Evolutionary conservation across 108 stramenopile species (phyloP).

Genomic region (Skeletonema costatum): DNA sequence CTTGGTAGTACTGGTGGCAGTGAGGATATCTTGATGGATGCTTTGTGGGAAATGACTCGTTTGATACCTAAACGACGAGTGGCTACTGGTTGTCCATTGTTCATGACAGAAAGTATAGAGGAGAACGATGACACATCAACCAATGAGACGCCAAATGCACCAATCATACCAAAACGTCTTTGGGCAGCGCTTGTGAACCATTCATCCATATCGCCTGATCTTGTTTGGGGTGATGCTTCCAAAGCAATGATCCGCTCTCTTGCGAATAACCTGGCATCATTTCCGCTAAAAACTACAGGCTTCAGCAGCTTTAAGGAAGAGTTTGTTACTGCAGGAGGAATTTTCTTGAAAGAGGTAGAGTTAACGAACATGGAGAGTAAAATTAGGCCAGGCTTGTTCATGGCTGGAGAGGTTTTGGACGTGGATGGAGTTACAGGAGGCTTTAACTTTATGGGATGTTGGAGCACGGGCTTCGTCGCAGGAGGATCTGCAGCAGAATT

Average conservation of each 20-base stretch:
- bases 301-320: constrained; percentile 94
- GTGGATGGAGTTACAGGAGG: constrained; percentile 93
- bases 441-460: constrained; percentile 91
- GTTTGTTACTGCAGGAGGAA: constrained; percentile 93
- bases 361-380: constrained; percentile 87
- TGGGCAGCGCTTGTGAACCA: constrained; percentile 70
- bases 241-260: constrained; percentile 73
- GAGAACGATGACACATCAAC: constrained; percentile 27
- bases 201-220: constrained; percentile 50
- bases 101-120: constrained; percentile 53
- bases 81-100: constrained; percentile 66
- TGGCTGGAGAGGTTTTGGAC: constrained; percentile 88
- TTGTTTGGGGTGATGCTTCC: constrained; percentile 67
- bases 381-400: constrained; percentile 63
- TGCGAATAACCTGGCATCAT: constrained; percentile 54
- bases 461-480: constrained; percentile 57
- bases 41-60: constrained; percentile 49
- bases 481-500: constrained; percentile 33
- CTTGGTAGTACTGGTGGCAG: constrained; percentile 6
- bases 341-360: constrained; percentile 72
- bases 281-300: constrained; percentile 62
- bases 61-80: constrained; percentile 54
- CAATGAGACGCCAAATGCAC: constrained; percentile 37
- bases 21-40: constrained; percentile 30
- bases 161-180: constrained; percentile 73